A percentile compares a stretch with the other conserved stretches of the same genome.
Conservation (phyloP, 2,329 filamentous ascomycete species). For the Dactylellina drechsleri region DNA sequence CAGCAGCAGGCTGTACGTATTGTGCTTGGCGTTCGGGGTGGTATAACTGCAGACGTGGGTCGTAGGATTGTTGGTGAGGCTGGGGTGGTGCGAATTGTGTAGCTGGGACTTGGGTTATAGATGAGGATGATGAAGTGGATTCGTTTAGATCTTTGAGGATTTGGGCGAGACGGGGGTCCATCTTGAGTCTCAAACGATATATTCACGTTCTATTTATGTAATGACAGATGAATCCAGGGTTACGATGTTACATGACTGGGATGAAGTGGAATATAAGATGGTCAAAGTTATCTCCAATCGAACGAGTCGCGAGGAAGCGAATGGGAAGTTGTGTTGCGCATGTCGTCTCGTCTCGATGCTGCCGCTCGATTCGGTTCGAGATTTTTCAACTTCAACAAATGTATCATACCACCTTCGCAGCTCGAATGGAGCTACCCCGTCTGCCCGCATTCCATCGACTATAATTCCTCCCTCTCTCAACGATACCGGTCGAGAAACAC, state of each 20-base stretch:
- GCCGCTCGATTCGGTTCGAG: conserved; percentile 13
- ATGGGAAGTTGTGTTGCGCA: conserved; percentile 40
- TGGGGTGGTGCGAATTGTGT: background rate
- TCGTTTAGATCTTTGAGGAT: conserved; percentile 42
- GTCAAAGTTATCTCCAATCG: too few relatives aligned
- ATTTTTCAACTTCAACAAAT: conserved; percentile 9
- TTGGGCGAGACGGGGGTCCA: conserved; percentile 50
- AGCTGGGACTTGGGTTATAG: background rate
- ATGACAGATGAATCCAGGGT: too few relatives aligned
- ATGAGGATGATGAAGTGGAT: conserved; percentile 6
- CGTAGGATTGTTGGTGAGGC: conserved; percentile 25
- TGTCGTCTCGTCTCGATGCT: conserved; percentile 52
- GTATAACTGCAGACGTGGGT: conserved; percentile 37
- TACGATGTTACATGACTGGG: too few relatives aligned
- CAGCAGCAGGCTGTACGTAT: background rate
- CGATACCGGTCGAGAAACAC: background rate
- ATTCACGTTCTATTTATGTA: too few relatives aligned
- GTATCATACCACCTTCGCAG: too few relatives aligned
- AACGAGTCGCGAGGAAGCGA: background rate
- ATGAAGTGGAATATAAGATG: too few relatives aligned
- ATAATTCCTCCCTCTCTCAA: background rate
- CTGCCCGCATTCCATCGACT: conserved; percentile 9
- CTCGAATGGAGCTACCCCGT: conserved; percentile 12
- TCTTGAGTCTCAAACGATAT: background rate
- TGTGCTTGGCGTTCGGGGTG: conserved; percentile 28